Base-by-base conservation (phyloP, 306 rosid species). In the Glycine soja region DNA sequence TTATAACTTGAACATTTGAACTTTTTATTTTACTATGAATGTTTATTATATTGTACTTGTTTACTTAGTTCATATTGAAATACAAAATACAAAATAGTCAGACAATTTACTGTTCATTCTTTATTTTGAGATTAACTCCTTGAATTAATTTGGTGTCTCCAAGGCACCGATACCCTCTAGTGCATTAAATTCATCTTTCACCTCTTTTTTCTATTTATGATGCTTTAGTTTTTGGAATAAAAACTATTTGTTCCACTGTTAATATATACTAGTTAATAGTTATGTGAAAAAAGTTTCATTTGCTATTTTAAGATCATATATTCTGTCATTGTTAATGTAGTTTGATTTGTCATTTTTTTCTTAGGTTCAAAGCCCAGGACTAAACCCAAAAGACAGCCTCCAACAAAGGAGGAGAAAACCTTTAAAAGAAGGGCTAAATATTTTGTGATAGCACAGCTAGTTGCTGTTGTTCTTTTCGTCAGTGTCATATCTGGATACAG, bases 351-450 rank as follows among this genome's bases (percentile, higher is more conserved):
- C 50, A 46, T 18, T n/a, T 68, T 43, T 71, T 40, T 5, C 8
- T 78, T 79, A 91, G 95, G 97, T 77, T 90, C 97, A 6, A 89
- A 88, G 86, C 82, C 97, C 36, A 91, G 80, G 83, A 85, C 80
- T 68, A 90, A 89, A 80, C 78, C 95, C 40, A 91, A 89, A 87
- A 84, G 76, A 81, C 86, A 89, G 82, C 85, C 89, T 74, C 87
- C 85, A 81, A 91, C 97, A 18, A 72, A 88, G 75, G 98, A 90
- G 77, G 95, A 93, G 87, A 90, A 84, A 86, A 90, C 90, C 73
- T 87, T 90, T 43, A 88, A 77, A 85, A 87, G 87, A 81, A 91
- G 95, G 87, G 93, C 88, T 82, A 93, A 90, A 70, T 88, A 86
- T 85, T 93, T 93, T 73, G 58, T 93, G 82, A 88, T 32, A 4